Base-by-base conservation (phyloP, 1,139 yeast species). In the Blastobotrys petasosporus region DNA sequence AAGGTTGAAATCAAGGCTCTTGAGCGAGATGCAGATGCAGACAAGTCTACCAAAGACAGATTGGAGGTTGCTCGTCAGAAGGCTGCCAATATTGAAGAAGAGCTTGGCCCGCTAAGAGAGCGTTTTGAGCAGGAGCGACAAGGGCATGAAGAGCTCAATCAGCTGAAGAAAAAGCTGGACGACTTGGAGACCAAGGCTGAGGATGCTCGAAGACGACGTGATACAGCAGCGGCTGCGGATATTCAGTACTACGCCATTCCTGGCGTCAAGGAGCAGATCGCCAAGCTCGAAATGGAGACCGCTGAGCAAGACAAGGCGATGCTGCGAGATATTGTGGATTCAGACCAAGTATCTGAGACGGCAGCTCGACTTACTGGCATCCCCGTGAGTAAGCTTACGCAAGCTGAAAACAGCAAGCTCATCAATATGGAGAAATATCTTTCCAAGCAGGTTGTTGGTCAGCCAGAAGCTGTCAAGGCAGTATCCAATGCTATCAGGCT, bases 301-400 rank as follows among this genome's bases (percentile, higher is more conserved):
- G 83, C 79, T 54, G 80, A 77, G 51, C 74, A 77, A 47, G 77
- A 80, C 36, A 81, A 81, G 47, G 70, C 82, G 15, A 71, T 92
- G 75, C 77, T 87, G 51, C 84, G 79, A 59, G 94, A 92, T 63
- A 92, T 87, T 46, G 99, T 92, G 48, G 92, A 92, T 48, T 72
- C 94, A 16, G 97, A 92, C 50, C 90, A 88, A 56, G 94, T 92
- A 57, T 86, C 97, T 29, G 97, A 92, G 67, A 92, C 97, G 29
- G 97, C 97, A 28, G 97, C 98, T 2, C 79, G 95, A 63, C 75
- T 94, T 58, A 92, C 98, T 10, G 98, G 98, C 63, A 90, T 92
- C 52, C 98, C 98, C n/a, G 97, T 92, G n/a, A 79, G 85, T 54
- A 92, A 92, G 68, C 76, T 92, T 60, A 85, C 95, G 2, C 96